phyloP scores from a whole-genome alignment of 768 basidiomycete genomes.

The Leccinum rimulosum region DNA sequence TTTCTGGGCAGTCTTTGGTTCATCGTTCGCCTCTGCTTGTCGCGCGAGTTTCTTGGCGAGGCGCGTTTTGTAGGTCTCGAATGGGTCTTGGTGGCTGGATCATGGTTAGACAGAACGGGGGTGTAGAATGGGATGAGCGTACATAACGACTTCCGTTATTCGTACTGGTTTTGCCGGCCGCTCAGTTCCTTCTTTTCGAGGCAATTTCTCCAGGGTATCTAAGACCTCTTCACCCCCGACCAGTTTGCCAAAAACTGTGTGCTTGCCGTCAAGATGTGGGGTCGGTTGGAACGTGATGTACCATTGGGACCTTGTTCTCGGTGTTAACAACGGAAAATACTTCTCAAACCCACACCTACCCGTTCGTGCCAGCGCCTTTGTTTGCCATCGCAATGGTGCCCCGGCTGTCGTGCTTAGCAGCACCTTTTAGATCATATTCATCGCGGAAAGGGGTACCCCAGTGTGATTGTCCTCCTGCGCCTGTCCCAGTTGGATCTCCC shows the following conservation, averaged over 20 bases:
- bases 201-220: conserved; percentile 76
- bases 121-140: conserved; percentile 27
- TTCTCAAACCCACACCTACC: conserved; percentile 38
- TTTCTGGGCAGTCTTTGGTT: conserved; percentile 40
- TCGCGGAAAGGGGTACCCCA: conserved; percentile 98
- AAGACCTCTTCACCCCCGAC: conserved; percentile 95
- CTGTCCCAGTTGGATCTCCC: conserved; percentile 96
- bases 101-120: conserved; percentile 3
- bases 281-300: conserved; percentile 86
- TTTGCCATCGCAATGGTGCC: conserved; percentile 96
- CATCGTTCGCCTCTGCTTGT: conserved; percentile 30
- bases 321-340: neutral
- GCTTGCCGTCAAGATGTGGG: conserved; percentile 87
- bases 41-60: conserved; percentile 72
- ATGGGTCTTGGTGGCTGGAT: conserved; percentile 87
- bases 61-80: conserved; percentile 86
- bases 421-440: conserved; percentile 85
- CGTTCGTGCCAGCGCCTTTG: conserved; percentile 87
- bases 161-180: conserved; percentile 81
- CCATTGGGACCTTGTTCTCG: conserved; percentile 75
- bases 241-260: conserved; percentile 95
- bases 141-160: conserved; percentile 89
- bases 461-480: conserved; percentile 85
- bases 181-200: conserved; percentile 81
- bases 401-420: conserved; percentile 81